Base-by-base conservation (phyloP, 1,139 yeast species). In the Dujonia santamariae region DNA sequence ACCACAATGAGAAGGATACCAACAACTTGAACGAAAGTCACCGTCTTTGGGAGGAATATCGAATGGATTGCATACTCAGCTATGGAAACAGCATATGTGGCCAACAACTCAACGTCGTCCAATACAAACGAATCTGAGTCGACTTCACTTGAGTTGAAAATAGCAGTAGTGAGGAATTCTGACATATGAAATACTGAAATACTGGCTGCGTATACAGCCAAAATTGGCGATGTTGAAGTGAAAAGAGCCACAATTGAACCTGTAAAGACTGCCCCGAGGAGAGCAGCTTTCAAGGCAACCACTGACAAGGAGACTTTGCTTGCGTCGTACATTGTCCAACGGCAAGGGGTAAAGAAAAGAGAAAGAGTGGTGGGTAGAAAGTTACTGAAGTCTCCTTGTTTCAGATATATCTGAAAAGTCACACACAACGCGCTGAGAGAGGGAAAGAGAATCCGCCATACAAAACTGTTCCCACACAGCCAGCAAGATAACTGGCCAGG, bases 111-210 rank as follows among this genome's bases (percentile, higher is more conserved):
- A 8, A 85, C 84, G 54, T 92, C 95, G 37, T 75, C 76, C 31
- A 92, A 59, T 31, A 92, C 70, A 48, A 85, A 92, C 8, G 96
- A 86, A 47, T 84, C 87, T 36, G 73, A 72, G 31, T 79, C 80
- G 4, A 81, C 83, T 48, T 80, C 78, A 3, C 67, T 55, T 12
- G 79, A 70, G 51, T 90, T 90, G 61, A 69, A 87, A 31, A 66
- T 57, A 1, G 95, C 87, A 0, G 98, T 92, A 34, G 78, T 72
- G 48, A 74, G 73, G 55, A 82, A 92, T 58, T 92, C 98, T 21
- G 87, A 54, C 47, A 85, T 72, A 55, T 92, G 97, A 61, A 92
- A 92, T 0, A 70, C 17, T 2, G 81, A 58, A 15, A 85, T 56
- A 22, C 28, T 15, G 4, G 72, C 59, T 15, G 71, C 53, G 15